A percentile compares a stretch with the other conserved stretches of the same genome.
Evolutionary conservation across 495 filamentous ascomycete species (phyloP).

Genomic region (Pseudomonodictys pantanalensis): DNA sequence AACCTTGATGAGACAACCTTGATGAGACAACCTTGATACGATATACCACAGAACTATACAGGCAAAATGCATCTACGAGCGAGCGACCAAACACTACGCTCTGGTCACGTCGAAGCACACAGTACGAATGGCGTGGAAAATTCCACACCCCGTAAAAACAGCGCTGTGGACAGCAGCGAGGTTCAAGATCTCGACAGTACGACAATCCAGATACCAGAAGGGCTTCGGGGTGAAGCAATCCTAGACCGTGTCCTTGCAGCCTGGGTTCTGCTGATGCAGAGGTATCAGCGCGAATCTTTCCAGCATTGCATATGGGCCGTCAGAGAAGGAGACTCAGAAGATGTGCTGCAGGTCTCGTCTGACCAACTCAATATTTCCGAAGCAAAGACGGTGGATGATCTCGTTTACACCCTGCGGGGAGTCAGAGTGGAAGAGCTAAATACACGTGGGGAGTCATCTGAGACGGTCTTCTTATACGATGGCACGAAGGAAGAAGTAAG

Average conservation of each 20-base stretch:
- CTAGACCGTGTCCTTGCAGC: constrained; percentile 2
- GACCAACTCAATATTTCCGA: not conserved
- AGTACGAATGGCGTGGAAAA: too few relatives aligned
- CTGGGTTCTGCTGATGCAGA: constrained; percentile 9
- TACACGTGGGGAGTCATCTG: not conserved
- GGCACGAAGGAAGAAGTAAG: constrained; percentile 8
- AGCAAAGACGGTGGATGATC: not conserved
- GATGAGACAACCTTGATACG: too few relatives aligned
- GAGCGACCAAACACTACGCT: not conserved
- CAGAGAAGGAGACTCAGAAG: not conserved
- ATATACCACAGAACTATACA: not conserved
- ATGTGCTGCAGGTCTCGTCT: not conserved
- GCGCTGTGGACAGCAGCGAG: too few relatives aligned
- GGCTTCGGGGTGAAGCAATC: not conserved
- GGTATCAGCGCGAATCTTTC: constrained; percentile 12
- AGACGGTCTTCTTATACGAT: not conserved
- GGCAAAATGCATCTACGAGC: not conserved
- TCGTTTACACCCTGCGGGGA: not conserved
- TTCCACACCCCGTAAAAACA: too few relatives aligned
- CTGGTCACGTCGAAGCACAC: not conserved
- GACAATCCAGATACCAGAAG: not conserved
- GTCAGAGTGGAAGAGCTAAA: not conserved
- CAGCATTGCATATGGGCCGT: constrained; percentile 1
- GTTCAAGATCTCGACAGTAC: too few relatives aligned
- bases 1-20: too few relatives aligned